These are phyloP conservation scores for Candida mattraensis DNA, from an alignment of 805 yeast genomes.

Conservation along the genomic window DNA sequence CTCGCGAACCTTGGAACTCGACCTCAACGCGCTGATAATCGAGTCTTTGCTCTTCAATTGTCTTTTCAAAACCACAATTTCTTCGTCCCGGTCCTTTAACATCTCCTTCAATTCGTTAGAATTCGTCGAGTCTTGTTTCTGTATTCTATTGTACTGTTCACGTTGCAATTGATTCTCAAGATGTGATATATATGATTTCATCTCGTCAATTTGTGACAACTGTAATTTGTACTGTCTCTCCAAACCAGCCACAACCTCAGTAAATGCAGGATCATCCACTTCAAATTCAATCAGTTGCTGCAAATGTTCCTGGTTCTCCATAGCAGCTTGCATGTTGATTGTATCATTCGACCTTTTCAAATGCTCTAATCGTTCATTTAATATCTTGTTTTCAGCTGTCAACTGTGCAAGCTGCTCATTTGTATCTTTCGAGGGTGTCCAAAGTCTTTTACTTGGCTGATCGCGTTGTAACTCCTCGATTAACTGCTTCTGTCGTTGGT, in stretches of 20 bases:
- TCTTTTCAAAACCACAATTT: constrained; percentile 62
- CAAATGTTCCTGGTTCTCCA: constrained; percentile 57
- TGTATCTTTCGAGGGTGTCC: constrained; percentile 5
- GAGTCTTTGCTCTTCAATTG: constrained; percentile 71
- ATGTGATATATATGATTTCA: constrained; percentile 57
- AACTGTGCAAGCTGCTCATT: constrained; percentile 42
- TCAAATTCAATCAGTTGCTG: constrained; percentile 55
- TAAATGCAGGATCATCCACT: constrained; percentile 31
- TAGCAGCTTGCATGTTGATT: constrained; percentile 36
- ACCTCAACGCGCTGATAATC: constrained; percentile 70
- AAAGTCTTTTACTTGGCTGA: constrained; percentile 4
- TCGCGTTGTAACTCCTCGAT: constrained; percentile 38
- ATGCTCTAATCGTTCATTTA: constrained; percentile 70
- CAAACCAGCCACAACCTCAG: constrained; percentile 45
- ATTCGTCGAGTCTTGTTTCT: constrained; percentile 3
- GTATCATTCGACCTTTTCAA: constrained; percentile 59
- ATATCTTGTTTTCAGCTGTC: constrained; percentile 59
- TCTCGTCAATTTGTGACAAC: constrained; percentile 55
- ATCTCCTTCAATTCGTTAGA: constrained; percentile 23
- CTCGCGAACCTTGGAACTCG: constrained; percentile 60
- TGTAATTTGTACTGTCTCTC: constrained; percentile 50
- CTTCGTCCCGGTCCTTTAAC: constrained; percentile 63
- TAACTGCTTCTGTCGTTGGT: constrained; percentile 62
- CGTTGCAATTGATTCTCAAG: constrained; percentile 52
- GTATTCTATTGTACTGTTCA: constrained; percentile 6